Evolutionary conservation across 495 filamentous ascomycete species (phyloP).

Genomic region (Bryoglossum gracile): DNA sequence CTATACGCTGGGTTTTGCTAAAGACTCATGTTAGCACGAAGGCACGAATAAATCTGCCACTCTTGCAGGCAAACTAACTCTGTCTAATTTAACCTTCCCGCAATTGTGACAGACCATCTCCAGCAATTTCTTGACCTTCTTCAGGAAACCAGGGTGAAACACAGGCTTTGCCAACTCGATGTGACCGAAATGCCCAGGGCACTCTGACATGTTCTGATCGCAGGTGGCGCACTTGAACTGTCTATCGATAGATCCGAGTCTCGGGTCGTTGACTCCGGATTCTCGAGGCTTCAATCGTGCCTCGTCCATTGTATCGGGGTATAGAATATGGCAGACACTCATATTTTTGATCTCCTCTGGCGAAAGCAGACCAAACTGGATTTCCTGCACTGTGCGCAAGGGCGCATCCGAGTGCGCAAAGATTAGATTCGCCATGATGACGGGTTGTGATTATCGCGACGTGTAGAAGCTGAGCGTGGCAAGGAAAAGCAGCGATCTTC

Average conservation of each 20-base stretch:
- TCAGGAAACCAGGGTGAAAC: conserved; percentile 92
- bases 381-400: conserved; percentile 91
- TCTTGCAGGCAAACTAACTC: conserved; percentile 62
- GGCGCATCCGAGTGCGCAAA: conserved; percentile 92
- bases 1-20: conserved; percentile 79
- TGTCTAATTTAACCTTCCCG: conserved; percentile 87
- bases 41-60: conserved; percentile 37
- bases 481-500: neutral
- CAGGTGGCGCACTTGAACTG: conserved; percentile 92
- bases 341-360: conserved; percentile 97
- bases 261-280: conserved; percentile 86
- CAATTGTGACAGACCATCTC: conserved; percentile 98
- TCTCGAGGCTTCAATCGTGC: conserved; percentile 78
- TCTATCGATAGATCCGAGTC: conserved; percentile 89
- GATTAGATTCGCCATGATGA: conserved; percentile 84
- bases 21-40: conserved; percentile 56
- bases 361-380: conserved; percentile 94
- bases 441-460: neutral
- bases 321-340: conserved; percentile 88
- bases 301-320: conserved; percentile 99
- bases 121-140: conserved; percentile 94
- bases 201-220: conserved; percentile 87
- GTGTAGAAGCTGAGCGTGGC: conserved; percentile 4
- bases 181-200: conserved; percentile 95
- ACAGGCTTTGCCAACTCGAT: conserved; percentile 94